Conservation (phyloP, 345 rosid genomes). For the Populus tremula region DNA sequence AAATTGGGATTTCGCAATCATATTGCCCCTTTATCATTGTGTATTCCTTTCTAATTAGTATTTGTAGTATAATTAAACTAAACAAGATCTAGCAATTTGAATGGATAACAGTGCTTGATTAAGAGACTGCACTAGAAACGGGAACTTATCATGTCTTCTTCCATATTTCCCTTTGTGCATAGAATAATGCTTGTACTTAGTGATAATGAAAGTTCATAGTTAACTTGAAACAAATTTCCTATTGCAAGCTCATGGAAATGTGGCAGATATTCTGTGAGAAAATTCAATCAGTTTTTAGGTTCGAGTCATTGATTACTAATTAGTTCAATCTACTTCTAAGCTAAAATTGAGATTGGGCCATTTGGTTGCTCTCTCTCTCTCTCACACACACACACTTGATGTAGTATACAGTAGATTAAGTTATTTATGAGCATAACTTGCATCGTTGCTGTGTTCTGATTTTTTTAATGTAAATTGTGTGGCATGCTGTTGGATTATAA, state of each 20-base stretch:
- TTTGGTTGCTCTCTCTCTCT: neutral
- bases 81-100: neutral
- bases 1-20: neutral
- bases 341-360: neutral
- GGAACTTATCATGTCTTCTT: neutral
- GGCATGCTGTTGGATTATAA: neutral
- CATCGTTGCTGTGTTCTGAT: neutral
- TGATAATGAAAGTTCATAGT: neutral
- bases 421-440: neutral
- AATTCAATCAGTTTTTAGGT: neutral
- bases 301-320: neutral
- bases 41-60: neutral
- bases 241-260: neutral
- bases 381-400: neutral
- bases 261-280: neutral
- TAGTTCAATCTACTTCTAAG: neutral
- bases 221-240: neutral
- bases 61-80: neutral
- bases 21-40: neutral
- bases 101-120: neutral
- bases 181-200: neutral
- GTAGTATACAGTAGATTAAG: neutral
- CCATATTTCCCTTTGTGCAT: neutral
- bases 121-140: neutral
- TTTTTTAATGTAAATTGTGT: neutral